Conservation (phyloP, 148 eudicot species). For the Rhododendron williamsianum region DNA sequence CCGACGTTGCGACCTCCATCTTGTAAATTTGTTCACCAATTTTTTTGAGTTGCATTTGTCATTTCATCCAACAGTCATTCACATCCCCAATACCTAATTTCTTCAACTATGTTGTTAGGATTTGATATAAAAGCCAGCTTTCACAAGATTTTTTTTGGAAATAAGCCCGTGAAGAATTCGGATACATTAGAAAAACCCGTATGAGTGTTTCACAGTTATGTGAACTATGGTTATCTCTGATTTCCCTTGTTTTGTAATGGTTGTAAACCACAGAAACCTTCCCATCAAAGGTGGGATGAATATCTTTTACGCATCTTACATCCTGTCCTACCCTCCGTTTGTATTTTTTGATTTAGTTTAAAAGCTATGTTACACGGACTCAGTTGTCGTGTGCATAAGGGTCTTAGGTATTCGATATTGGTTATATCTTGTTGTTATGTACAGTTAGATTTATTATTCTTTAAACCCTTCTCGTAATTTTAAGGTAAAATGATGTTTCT, state of each 20-base stretch:
- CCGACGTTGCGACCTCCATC: not conserved
- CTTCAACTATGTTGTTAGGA: not conserved
- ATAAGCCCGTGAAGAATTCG: not conserved
- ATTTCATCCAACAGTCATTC: not conserved
- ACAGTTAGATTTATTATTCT: no score
- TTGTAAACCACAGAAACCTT: not conserved
- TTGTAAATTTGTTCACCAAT: conserved; percentile 6
- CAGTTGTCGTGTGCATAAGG: no score
- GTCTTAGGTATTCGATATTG: no score
- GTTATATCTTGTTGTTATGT: no score
- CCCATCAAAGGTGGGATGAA: not conserved
- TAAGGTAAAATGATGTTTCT: not conserved
- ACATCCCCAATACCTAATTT: not conserved
- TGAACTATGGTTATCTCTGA: not conserved
- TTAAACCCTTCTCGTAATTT: no score
- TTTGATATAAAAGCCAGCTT: not conserved
- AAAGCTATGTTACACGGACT: not conserved
- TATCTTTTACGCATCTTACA: not conserved
- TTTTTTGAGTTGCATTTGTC: not conserved
- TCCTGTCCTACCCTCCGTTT: not conserved
- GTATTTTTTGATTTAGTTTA: not conserved
- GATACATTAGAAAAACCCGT: not conserved
- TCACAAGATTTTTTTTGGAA: no score
- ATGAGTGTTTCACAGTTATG: not conserved
- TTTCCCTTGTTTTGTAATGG: not conserved